phyloP scores from a whole-genome alignment of 139 green algal genomes.

The Diplosphaera chodatii region DNA sequence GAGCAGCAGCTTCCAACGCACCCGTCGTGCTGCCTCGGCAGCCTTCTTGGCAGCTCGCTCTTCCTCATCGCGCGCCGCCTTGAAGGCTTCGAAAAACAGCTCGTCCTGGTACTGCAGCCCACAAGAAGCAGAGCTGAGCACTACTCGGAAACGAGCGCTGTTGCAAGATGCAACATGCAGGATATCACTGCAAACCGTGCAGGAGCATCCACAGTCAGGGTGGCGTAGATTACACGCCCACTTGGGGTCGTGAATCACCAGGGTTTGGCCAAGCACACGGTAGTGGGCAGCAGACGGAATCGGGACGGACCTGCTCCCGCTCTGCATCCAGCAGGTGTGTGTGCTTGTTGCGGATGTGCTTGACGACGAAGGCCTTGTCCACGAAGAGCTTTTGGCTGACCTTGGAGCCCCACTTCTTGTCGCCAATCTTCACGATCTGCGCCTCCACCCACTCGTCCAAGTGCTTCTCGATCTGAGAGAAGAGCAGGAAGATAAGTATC shows the following conservation, averaged over 20 bases:
- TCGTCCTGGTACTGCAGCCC: slow-evolving; percentile 15
- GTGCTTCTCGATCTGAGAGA: slow-evolving; percentile 40
- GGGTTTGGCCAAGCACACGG: background rate
- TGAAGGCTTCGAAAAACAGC: slow-evolving; percentile 34
- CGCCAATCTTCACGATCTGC: slow-evolving; percentile 60
- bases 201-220: no score
- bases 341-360: slow-evolving; percentile 87
- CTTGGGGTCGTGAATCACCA: no score
- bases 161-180: no score
- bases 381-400: slow-evolving; percentile 82
- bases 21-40: background rate
- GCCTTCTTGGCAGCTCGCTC: background rate
- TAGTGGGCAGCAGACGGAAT: no score
- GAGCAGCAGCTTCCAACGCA: no score
- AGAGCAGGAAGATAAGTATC: no score
- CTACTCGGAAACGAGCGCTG: no score
- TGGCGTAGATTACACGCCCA: no score
- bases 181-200: no score
- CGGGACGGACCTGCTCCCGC: slow-evolving; percentile 38
- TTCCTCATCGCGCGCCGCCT: slow-evolving; percentile 6
- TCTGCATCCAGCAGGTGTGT: slow-evolving; percentile 51
- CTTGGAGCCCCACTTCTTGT: slow-evolving; percentile 84
- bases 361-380: slow-evolving; percentile 79
- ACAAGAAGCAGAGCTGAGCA: background rate
- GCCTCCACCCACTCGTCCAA: slow-evolving; percentile 62